phyloP scores from a whole-genome alignment of 331 rosid genomes.

The Malus hybrid region DNA sequence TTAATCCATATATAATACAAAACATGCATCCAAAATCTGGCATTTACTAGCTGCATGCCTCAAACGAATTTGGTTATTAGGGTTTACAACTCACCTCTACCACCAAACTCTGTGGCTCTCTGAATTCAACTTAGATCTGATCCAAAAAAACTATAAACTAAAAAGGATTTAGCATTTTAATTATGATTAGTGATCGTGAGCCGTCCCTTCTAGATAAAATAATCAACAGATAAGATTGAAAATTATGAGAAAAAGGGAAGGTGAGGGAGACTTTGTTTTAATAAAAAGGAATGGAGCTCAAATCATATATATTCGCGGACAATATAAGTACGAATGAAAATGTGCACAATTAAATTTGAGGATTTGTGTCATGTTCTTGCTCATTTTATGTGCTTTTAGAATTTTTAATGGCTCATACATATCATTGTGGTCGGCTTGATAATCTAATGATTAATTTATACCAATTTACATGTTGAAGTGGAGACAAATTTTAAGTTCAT shows the following conservation, averaged over 20 bases:
- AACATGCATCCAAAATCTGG: not conserved
- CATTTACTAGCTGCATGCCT: not conserved
- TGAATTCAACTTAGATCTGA: constrained; percentile 3
- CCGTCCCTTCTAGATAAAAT: not conserved
- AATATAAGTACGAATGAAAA: constrained; percentile 8
- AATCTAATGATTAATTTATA: not conserved
- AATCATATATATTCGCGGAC: constrained; percentile 7
- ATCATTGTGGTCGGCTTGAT: not conserved
- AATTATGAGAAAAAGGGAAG: not conserved
- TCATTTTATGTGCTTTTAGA: not conserved
- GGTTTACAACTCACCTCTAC: not conserved
- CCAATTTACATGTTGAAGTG: not conserved
- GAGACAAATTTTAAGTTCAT: not conserved
- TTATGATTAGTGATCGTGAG: not conserved
- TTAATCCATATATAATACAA: not conserved
- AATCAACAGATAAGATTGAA: not conserved
- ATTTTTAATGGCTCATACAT: not conserved
- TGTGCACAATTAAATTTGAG: not conserved
- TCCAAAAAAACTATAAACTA: constrained; percentile 2
- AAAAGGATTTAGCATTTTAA: not conserved
- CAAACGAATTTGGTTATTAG: not conserved
- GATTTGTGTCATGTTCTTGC: not conserved
- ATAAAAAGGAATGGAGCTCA: not conserved
- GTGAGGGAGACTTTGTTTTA: not conserved
- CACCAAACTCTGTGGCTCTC: not conserved